Conservation (phyloP, 345 rosid genomes). For the Dovyalis caffra region DNA sequence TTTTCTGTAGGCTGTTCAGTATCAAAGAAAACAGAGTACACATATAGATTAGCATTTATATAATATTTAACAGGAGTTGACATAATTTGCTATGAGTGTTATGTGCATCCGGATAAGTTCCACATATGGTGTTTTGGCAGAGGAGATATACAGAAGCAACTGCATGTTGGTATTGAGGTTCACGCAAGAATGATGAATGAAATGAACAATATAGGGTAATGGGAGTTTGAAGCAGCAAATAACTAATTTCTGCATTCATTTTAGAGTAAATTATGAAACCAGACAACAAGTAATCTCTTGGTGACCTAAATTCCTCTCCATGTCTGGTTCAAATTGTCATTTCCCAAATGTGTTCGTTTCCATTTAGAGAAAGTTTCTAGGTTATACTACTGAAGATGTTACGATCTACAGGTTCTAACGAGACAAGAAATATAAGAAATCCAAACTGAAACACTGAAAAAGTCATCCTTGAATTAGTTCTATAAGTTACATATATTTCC, state of each 20-base stretch:
- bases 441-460: background rate
- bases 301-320: background rate
- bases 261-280: background rate
- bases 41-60: background rate
- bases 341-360: background rate
- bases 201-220: background rate
- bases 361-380: background rate
- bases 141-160: background rate
- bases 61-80: background rate
- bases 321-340: background rate
- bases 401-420: background rate
- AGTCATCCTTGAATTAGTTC: background rate
- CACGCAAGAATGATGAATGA: background rate
- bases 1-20: conserved; percentile 39
- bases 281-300: background rate
- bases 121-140: background rate
- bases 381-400: background rate
- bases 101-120: background rate
- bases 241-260: background rate
- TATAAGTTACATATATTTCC: background rate
- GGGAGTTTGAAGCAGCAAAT: background rate
- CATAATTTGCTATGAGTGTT: background rate
- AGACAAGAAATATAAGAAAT: background rate
- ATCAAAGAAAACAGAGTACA: conserved; percentile 6
- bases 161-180: background rate